These are phyloP conservation scores for Yamadazyma akitaensis DNA, from an alignment of 805 yeast species.

Conservation along the genomic window DNA sequence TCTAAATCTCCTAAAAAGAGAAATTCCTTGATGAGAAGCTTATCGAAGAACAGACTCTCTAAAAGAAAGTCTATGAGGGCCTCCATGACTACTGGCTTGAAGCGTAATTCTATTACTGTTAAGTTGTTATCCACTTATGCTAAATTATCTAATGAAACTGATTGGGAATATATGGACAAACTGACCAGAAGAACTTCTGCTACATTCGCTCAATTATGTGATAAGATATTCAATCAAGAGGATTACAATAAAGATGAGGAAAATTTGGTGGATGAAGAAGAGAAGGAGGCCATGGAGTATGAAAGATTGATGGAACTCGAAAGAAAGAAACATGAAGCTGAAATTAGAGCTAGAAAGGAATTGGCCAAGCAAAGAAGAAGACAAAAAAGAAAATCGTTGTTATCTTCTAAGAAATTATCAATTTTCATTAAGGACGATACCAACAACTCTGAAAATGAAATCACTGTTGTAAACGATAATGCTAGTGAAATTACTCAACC, in stretches of 20 bases:
- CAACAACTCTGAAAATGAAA: constrained; percentile 26
- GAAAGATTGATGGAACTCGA: constrained; percentile 47
- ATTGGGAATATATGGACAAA: constrained; percentile 67
- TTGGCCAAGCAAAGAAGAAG: constrained; percentile 45
- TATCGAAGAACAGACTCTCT: constrained; percentile 29
- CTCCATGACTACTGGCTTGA: constrained; percentile 45
- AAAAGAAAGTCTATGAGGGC: constrained; percentile 36
- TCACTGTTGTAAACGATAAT: constrained; percentile 22
- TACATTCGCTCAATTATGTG: constrained; percentile 75
- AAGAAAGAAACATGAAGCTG: constrained; percentile 51
- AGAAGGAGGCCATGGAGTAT: constrained; percentile 39
- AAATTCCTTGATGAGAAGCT: constrained; percentile 23
- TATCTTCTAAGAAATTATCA: constrained; percentile 35
- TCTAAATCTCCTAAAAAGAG: constrained; percentile 21
- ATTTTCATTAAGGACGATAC: constrained; percentile 36
- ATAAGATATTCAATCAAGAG: constrained; percentile 72
- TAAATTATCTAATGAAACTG: constrained; percentile 58
- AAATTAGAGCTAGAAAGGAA: constrained; percentile 44
- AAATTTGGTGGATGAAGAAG: constrained; percentile 40
- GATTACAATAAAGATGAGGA: constrained; percentile 49
- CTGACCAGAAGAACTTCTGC: constrained; percentile 75
- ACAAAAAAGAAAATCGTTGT: constrained; percentile 38
- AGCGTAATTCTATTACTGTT: constrained; percentile 68
- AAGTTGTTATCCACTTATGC: constrained; percentile 72
- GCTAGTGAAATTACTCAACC: constrained; percentile 29